Base-by-base conservation (phyloP, 1,284 basidiomycete genomes). In the Spongiforma sp. region DNA sequence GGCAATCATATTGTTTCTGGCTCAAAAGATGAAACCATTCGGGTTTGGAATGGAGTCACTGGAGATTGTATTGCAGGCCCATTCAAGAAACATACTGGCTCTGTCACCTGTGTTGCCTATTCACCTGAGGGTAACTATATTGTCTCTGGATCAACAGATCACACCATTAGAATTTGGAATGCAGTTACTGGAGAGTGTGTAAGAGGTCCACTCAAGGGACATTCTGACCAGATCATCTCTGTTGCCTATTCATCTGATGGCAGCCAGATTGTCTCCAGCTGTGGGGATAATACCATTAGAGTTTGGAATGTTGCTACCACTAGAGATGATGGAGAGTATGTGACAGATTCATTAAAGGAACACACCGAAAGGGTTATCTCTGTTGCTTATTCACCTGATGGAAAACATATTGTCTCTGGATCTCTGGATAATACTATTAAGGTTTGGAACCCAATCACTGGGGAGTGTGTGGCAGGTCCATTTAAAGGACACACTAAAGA, bases 161-260 rank as follows among this genome's bases (percentile, higher is more conserved):
- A 5, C 26, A 50, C 59, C 21, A 39, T 55, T 21, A 61, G 52
- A 8, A 21, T 61, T 30, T 61, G 60, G 60, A n/a, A 61, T 46
- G 5, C 46, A 17, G 21, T 11, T 11, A 54, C 28, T 24, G 50
- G 50, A 11, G 15, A 37, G 36, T 15, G 8, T 37, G 36, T 9
- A 37, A 9, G 10, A 37, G 36, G 8, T 37, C 36, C 36, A 37
- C 36, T 37, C 10, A 15, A 37, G 36, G 36, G 36, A 37, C 36
- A 37, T 15, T 9, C 36, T 9, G 36, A 8, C 15, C 10, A 15
- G 36, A 15, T 37, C 36, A 9, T 15, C 15, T 37, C 36, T 33
- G n/a, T 62, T 57, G 54, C 36, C 10, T 41, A 30, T 32, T 57
- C 55, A 21, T 14, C 55, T 15, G 21, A 57, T 57, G 41, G 57